Conservation (phyloP, 2,329 filamentous ascomycete species). For the Colletotrichum limetticola region DNA sequence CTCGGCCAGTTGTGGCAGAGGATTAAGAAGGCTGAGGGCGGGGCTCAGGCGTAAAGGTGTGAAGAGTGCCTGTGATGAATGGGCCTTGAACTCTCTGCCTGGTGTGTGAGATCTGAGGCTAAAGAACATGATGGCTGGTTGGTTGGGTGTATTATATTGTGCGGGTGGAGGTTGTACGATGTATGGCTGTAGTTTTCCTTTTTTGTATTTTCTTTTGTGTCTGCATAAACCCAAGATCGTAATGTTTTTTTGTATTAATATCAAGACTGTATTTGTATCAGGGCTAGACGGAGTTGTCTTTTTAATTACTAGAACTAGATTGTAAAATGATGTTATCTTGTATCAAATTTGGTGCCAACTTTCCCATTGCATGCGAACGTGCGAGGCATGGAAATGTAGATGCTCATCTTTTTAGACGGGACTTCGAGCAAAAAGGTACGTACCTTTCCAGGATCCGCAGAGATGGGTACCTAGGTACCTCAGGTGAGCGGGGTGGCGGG, state of each 20-base stretch:
- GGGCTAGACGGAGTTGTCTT: neutral
- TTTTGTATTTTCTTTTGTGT: neutral
- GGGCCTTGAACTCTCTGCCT: neutral
- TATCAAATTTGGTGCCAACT: neutral
- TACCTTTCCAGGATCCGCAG: slow-evolving; percentile 17
- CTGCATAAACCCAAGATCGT: neutral
- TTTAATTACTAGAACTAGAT: neutral
- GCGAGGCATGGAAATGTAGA: neutral
- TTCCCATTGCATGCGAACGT: neutral
- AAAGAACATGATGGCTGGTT: neutral
- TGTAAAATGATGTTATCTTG: neutral
- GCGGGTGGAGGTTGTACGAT: neutral
- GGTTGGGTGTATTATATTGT: neutral
- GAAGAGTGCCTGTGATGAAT: neutral
- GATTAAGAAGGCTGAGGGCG: neutral
- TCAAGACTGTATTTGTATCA: neutral
- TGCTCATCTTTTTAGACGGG: neutral
- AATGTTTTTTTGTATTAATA: neutral
- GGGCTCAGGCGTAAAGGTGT: neutral
- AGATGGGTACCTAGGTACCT: too few species aligned
- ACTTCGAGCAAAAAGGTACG: neutral
- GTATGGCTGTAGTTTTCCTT: neutral
- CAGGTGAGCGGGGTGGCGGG: slow-evolving; percentile 36
- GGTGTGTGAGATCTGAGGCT: neutral
- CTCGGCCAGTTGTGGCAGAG: slow-evolving; percentile 7